Evolutionary conservation across 805 yeast genomes (phyloP), one percentile per base, ranked within the genome.

Genomic region (Debaryomyces tyrocola): DNA sequence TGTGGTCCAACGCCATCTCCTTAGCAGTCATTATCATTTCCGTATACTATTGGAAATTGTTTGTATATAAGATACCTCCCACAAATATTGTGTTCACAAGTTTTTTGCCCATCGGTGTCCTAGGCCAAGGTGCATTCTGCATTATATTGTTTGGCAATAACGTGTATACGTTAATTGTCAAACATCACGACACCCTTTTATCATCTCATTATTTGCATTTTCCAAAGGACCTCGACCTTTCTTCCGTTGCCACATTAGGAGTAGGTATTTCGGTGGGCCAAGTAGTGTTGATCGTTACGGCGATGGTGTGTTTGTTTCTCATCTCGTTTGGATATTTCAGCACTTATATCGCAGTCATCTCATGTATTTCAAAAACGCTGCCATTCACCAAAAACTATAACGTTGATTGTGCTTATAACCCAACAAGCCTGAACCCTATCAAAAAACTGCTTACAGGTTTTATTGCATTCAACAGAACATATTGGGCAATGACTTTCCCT

Each of bases 401-500:
- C 52, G 42, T 53, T 0, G 34, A 39, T 4, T 53, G 50, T 35
- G 46, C 61, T 7, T 63, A 46, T 20, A 15, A 12, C n/a, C 46
- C 50, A 14, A 20, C 27, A 1, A 21, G 21, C 10, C 31, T 41
- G 6, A 27, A 39, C 20, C 11, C 36, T 12, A 9, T 44, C 27
- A 48, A 41, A 40, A 28, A 40, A 5, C 18, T 34, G n/a, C 48
- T 51, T 28, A 44, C 11, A 11, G 63, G 64, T 1, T 44, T 52
- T 1, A 43, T 63, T 15, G 51, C 44, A 21, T 58, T 50, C 36
- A 53, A 58, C 45, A 52, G 53, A 29, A 57, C 57, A 1, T 63
- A 57, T 33, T 62, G 96, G 96, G 83, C 90, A 14, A 79, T 87
- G 73, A 87, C 96, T 52, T 90, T 90, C 83, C 97, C 96, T 4